Evolutionary conservation across 139 green algal species (phyloP), one percentile per base, ranked within the genome.

Genomic region (Astrephomene gubernaculifera): DNA sequence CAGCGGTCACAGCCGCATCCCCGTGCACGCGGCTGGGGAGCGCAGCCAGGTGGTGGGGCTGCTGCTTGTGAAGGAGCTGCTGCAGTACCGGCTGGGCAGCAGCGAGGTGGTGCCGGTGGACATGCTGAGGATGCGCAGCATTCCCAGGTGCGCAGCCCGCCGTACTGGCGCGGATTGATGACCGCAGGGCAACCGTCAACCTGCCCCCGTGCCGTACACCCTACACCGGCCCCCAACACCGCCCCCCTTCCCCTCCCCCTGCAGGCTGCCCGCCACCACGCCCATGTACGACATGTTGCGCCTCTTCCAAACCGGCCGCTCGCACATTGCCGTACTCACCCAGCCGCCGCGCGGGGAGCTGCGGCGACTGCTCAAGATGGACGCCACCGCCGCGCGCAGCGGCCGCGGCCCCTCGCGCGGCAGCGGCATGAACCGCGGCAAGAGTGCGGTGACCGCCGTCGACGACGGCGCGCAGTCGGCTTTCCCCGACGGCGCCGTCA

Each of bases 51-150:
- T 90, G 83, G 75, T 93, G 39, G 96, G 96, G n/a, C 84, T 98
- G 25, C 86, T 98, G 45, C 89, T 98, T 24, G 94, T 96, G 9
- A 98, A 98, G 90, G 95, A 98, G 89, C 93, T 98, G 65, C 71
- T 94, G 78, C 78, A 84, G 78, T 78, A 86, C 80, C 41, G 63
- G 9, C 85, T 88, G 53, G 85, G 74, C 22, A 71, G 38, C 54
- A 71, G 54, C 17, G 60, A 67, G 19, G 75, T 86, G 52, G 90
- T 94, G 68, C 90, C 90, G 1, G 90, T 84, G 78, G 21, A 9
- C 43, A 74, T 84, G 78, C 61, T 72, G 61, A 54, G 61, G 39
- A 64, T 84, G 43, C 22, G 78, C 31, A 84, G 78, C 78, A 65
- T 84, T 41, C 90, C 90, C 25, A 89, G 90, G 90, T 93, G 57